Evolutionary conservation across 192 early-diverging fungal genomes (phyloP).

Genomic region (Coemansia sp.): DNA sequence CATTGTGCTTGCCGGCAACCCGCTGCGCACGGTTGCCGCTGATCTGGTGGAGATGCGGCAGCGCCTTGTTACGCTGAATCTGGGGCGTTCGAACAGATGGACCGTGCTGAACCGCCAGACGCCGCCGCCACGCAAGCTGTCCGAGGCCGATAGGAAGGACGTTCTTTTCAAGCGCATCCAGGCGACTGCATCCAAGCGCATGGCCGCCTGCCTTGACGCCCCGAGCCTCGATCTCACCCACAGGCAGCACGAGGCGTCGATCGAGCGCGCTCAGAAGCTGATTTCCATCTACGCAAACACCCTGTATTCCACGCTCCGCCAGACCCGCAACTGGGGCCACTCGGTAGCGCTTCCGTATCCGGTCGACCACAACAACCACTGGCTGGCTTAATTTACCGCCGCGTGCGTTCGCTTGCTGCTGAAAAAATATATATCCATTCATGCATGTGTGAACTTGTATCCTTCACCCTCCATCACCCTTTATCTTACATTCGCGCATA

Average conservation of each 20-base stretch:
- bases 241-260: slow-evolving; percentile 45
- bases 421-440: no score
- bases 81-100: slow-evolving; percentile 33
- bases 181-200: slow-evolving; percentile 30
- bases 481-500: neutral
- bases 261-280: slow-evolving; percentile 37
- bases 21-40: slow-evolving; percentile 39
- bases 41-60: slow-evolving; percentile 52
- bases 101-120: slow-evolving; percentile 27
- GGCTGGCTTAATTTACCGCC: neutral
- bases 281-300: slow-evolving; percentile 33
- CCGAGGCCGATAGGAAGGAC: slow-evolving; percentile 19
- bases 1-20: slow-evolving; percentile 38
- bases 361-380: slow-evolving; percentile 5
- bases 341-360: slow-evolving; percentile 41
- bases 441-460: neutral
- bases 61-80: slow-evolving; percentile 33
- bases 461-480: no score
- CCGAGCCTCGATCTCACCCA: slow-evolving; percentile 35
- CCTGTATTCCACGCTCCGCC: slow-evolving; percentile 36
- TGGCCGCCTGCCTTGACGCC: slow-evolving; percentile 39
- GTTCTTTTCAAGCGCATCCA: slow-evolving; percentile 30
- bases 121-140: slow-evolving; percentile 14
- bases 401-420: no score
- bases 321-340: slow-evolving; percentile 50